phyloP scores from a whole-genome alignment of 2,329 filamentous ascomycete species.

The Penicillium griseofulvum region DNA sequence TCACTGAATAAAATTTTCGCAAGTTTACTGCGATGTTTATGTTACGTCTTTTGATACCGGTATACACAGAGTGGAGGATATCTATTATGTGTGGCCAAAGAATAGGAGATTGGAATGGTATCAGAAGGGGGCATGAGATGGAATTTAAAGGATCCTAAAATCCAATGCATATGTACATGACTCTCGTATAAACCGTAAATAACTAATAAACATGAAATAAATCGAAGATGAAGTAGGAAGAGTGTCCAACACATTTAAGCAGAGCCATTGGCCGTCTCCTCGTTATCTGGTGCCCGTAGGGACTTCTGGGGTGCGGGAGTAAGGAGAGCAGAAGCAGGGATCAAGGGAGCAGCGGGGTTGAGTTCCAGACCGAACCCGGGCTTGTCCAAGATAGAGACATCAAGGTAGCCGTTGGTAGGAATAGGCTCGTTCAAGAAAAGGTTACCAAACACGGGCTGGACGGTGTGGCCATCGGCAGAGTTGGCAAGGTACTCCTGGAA shows the following conservation, averaged over 20 bases:
- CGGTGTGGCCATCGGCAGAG: constrained; percentile 84
- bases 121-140: background rate
- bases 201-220: constrained; percentile 3
- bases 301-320: constrained; percentile 59
- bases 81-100: too few species aligned
- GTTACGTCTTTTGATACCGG: too few species aligned
- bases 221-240: background rate
- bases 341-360: constrained; percentile 76
- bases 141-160: background rate
- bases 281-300: constrained; percentile 38
- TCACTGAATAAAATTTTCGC: too few species aligned
- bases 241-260: constrained; percentile 7
- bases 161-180: constrained; percentile 18
- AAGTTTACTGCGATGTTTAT: too few species aligned
- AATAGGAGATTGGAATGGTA: background rate
- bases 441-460: constrained; percentile 87
- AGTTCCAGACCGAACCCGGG: constrained; percentile 87
- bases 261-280: constrained; percentile 23
- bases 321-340: constrained; percentile 71
- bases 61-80: too few species aligned
- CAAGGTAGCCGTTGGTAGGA: constrained; percentile 76
- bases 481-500: constrained; percentile 97
- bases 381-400: constrained; percentile 76
- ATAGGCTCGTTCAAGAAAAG: constrained; percentile 90
- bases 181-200: constrained; percentile 7